A percentile compares a stretch with the other conserved stretches of the same genome.
phyloP scores from a whole-genome alignment of 768 basidiomycete species.

The Russula griseocarnosa region DNA sequence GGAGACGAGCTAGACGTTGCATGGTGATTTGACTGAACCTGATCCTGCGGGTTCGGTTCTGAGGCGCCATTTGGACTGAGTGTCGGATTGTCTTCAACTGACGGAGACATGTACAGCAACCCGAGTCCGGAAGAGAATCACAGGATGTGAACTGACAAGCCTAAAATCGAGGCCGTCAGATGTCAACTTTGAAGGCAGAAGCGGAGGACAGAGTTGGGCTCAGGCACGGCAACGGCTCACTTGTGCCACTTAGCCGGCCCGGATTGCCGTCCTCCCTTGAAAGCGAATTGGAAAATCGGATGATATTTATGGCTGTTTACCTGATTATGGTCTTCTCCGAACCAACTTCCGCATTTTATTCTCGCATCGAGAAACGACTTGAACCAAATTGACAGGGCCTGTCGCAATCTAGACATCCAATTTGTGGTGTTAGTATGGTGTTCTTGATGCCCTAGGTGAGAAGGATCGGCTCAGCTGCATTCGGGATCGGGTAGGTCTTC shows the following conservation, averaged over 20 bases:
- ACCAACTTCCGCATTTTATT: too few species aligned
- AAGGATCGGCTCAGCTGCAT: neutral
- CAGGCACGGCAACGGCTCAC: neutral
- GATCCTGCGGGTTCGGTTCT: slow-evolving; percentile 9
- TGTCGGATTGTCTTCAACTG: slow-evolving; percentile 10
- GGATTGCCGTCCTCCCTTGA: neutral
- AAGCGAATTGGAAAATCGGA: too few species aligned
- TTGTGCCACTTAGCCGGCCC: slow-evolving; percentile 1
- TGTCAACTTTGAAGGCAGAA: neutral
- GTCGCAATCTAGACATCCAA: neutral
- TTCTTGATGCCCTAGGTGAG: neutral
- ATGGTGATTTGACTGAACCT: slow-evolving; percentile 12
- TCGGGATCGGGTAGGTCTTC: neutral
- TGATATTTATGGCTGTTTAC: too few species aligned
- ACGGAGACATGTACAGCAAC: slow-evolving; percentile 22
- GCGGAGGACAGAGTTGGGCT: neutral
- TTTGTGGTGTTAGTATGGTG: neutral
- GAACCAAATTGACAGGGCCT: too few species aligned
- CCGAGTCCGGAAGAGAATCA: slow-evolving; percentile 3
- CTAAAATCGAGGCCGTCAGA: slow-evolving; percentile 6
- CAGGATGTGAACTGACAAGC: neutral
- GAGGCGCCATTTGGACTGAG: neutral
- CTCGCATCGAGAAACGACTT: too few species aligned
- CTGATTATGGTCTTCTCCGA: too few species aligned
- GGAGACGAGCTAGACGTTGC: slow-evolving; percentile 2